phyloP scores from a whole-genome alignment of 2,329 filamentous ascomycete species.

The Cadophora sp. region DNA sequence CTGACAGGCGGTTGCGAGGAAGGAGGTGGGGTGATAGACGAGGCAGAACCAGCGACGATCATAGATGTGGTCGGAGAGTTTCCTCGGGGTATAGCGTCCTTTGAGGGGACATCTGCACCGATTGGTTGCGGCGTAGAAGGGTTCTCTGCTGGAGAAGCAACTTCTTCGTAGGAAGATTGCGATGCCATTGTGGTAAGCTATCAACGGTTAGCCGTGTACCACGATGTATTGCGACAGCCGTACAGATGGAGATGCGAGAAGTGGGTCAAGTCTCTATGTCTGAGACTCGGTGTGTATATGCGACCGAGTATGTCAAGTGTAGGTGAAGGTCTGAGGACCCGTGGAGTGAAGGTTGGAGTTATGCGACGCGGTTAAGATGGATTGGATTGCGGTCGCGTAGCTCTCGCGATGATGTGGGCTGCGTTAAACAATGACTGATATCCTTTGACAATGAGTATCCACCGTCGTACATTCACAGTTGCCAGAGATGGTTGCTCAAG shows the following conservation, averaged over 20 bases:
- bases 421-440: not conserved
- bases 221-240: not conserved
- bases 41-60: slow-evolving; percentile 46
- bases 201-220: slow-evolving; percentile 6
- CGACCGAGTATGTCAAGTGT: not conserved
- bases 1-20: slow-evolving; percentile 58
- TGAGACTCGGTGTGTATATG: not conserved
- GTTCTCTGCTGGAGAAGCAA: slow-evolving; percentile 32
- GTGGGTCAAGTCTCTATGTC: not conserved
- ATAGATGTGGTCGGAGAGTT: slow-evolving; percentile 33
- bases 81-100: slow-evolving; percentile 25
- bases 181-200: slow-evolving; percentile 36
- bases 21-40: slow-evolving; percentile 66
- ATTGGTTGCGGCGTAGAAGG: slow-evolving; percentile 37
- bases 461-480: slow-evolving; percentile 16
- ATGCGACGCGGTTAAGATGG: slow-evolving; percentile 10
- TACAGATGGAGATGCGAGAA: slow-evolving; percentile 10
- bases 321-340: not conserved
- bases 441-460: slow-evolving; percentile 6
- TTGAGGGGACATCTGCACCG: slow-evolving; percentile 29
- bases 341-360: not conserved
- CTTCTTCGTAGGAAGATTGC: slow-evolving; percentile 35
- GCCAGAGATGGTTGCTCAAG: slow-evolving; percentile 1
- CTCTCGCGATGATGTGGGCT: slow-evolving; percentile 12
- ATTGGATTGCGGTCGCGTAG: slow-evolving; percentile 16